Evolutionary conservation across 164 flowering plant genomes (phyloP).

Genomic region (Buxus sempervirens): DNA sequence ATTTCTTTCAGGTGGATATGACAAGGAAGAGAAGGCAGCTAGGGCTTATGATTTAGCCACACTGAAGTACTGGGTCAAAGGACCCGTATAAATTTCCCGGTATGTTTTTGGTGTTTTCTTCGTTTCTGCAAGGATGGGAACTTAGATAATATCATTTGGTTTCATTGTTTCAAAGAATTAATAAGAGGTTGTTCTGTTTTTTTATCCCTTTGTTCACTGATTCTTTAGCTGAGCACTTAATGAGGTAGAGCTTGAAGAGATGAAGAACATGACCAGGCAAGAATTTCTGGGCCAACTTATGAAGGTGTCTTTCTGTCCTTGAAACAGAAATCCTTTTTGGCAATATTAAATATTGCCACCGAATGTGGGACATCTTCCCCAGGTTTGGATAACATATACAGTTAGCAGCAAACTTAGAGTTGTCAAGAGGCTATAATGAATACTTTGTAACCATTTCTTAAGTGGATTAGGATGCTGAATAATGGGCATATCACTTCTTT

Average conservation of each 20-base stretch:
- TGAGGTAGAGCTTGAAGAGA: constrained; percentile 80
- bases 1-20: constrained; percentile 68
- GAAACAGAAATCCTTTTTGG: too few species aligned
- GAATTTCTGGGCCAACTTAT: constrained; percentile 83
- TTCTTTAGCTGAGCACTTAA: constrained; percentile 51
- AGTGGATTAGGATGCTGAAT: too few species aligned
- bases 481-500: too few species aligned
- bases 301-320: constrained; percentile 51
- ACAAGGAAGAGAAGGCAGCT: constrained; percentile 78
- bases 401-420: too few species aligned
- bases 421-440: too few species aligned
- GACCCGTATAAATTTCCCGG: constrained; percentile 81
- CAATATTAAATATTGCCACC: too few species aligned
- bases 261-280: constrained; percentile 86
- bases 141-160: background rate
- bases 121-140: background rate
- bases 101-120: constrained; percentile 21
- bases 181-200: too few species aligned
- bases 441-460: too few species aligned
- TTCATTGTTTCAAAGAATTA: too few species aligned
- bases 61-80: constrained; percentile 91
- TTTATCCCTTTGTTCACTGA: background rate
- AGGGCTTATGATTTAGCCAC: too few species aligned
- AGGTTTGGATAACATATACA: too few species aligned
- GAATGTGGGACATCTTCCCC: too few species aligned